phyloP scores from a whole-genome alignment of 1,284 basidiomycete genomes.

The Heterobasidion annosum region DNA sequence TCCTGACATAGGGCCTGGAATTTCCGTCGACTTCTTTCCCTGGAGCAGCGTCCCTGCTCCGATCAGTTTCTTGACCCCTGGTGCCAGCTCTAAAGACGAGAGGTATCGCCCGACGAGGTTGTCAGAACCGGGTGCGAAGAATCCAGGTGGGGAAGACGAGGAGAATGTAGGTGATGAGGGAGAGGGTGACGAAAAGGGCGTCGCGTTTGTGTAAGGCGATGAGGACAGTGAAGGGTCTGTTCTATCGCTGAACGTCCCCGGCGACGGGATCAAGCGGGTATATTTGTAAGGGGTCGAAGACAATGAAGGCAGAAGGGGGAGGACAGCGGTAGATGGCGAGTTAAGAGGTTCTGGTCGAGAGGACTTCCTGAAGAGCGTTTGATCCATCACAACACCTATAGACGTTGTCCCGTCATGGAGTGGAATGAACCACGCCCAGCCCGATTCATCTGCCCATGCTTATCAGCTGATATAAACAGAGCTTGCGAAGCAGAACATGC shows the following conservation, averaged over 20 bases:
- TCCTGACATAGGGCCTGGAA: background rate
- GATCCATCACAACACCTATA: constrained; percentile 64
- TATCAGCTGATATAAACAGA: background rate
- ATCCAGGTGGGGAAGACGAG: background rate
- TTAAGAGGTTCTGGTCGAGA: background rate
- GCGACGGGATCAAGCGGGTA: no score
- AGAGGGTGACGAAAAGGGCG: constrained; percentile 1
- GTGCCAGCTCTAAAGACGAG: constrained; percentile 30
- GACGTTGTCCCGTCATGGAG: constrained; percentile 61
- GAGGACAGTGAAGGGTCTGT: background rate
- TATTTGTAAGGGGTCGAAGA: background rate
- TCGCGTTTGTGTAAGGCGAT: background rate
- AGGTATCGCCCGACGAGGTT: constrained; percentile 24
- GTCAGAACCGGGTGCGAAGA: background rate
- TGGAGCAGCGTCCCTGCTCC: constrained; percentile 4
- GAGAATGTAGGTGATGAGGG: constrained; percentile 1
- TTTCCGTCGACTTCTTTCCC: background rate
- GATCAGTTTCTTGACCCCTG: constrained; percentile 44
- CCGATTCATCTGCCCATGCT: constrained; percentile 51
- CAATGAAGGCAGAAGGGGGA: background rate
- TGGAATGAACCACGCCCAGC: constrained; percentile 76
- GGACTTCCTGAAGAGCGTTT: constrained; percentile 23
- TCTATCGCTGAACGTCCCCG: no score
- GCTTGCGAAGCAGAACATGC: constrained; percentile 23
- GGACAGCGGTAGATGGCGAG: constrained; percentile 1